Evolutionary conservation across 2,329 filamentous ascomycete genomes (phyloP).

Genomic region (Sporothrix pallida): DNA sequence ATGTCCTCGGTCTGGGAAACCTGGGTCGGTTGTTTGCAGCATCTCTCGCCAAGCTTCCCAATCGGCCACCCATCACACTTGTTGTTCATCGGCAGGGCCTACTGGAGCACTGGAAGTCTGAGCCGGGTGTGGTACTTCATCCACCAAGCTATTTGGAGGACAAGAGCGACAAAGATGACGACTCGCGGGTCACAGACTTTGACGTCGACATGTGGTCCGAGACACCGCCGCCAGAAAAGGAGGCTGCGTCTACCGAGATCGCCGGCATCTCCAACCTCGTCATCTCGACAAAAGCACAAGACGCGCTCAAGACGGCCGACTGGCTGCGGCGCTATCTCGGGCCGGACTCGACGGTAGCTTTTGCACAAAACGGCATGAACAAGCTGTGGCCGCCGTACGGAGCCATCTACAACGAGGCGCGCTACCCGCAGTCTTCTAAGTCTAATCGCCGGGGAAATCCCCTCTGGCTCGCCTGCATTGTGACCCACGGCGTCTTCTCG

Average conservation of each 20-base stretch:
- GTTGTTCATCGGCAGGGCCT: slow-evolving; percentile 70
- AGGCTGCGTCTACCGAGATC: slow-evolving; percentile 40
- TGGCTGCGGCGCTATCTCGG: slow-evolving; percentile 67
- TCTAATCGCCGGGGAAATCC: slow-evolving; percentile 53
- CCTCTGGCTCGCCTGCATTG: slow-evolving; percentile 72
- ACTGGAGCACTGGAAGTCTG: slow-evolving; percentile 54
- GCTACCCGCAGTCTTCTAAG: slow-evolving; percentile 44
- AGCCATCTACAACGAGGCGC: slow-evolving; percentile 49
- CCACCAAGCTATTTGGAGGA: background rate
- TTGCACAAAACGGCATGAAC: slow-evolving; percentile 89
- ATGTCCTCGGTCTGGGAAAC: slow-evolving; percentile 81
- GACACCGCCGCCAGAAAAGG: slow-evolving; percentile 40
- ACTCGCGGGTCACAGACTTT: slow-evolving; percentile 47
- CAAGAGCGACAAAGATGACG: slow-evolving; percentile 39
- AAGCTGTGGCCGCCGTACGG: slow-evolving; percentile 62
- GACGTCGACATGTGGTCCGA: slow-evolving; percentile 63
- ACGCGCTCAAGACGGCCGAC: slow-evolving; percentile 66
- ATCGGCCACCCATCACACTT: slow-evolving; percentile 76
- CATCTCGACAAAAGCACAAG: slow-evolving; percentile 74
- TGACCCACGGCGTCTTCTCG: slow-evolving; percentile 62
- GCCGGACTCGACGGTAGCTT: slow-evolving; percentile 72
- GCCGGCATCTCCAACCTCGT: slow-evolving; percentile 72
- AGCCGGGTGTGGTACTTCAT: slow-evolving; percentile 54
- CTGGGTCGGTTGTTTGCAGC: slow-evolving; percentile 80
- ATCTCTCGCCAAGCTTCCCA: slow-evolving; percentile 64